These are phyloP conservation scores for Cymbidium sinense DNA, from an alignment of 106 monocot genomes.

Conservation along the genomic window DNA sequence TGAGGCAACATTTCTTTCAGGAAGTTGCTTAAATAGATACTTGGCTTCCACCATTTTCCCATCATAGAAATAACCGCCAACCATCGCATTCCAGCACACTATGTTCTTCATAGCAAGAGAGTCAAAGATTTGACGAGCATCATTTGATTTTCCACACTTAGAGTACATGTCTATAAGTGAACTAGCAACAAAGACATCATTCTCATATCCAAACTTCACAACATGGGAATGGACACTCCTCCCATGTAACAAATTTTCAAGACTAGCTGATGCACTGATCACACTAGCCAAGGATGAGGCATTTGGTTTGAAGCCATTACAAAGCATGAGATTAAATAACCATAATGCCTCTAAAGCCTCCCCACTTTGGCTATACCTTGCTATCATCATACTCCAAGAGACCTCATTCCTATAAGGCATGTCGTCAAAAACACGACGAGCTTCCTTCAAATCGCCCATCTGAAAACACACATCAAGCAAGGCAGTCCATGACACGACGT, in stretches of 20 bases:
- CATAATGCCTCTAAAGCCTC: conserved; percentile 25
- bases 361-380: conserved; percentile 43
- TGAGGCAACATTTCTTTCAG: conserved; percentile 24
- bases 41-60: conserved; percentile 28
- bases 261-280: conserved; percentile 31
- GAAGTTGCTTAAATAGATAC: conserved; percentile 32
- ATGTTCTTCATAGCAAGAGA: conserved; percentile 30
- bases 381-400: conserved; percentile 52
- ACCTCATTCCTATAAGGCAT: conserved; percentile 61
- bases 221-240: conserved; percentile 30
- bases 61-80: conserved; percentile 18
- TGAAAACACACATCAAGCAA: conserved; percentile 35
- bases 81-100: conserved; percentile 60
- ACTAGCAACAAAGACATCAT: conserved; percentile 27
- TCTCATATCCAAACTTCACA: conserved; percentile 29
- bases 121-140: conserved; percentile 37
- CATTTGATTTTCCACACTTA: conserved; percentile 25
- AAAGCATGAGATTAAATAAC: conserved; percentile 37
- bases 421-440: conserved; percentile 31
- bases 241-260: conserved; percentile 26
- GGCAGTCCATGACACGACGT: conserved; percentile 64
- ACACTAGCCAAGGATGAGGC: conserved; percentile 37
- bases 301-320: conserved; percentile 39
- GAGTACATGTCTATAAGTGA: conserved; percentile 64
- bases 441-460: conserved; percentile 37